Evolutionary conservation across 148 eudicot genomes (phyloP).

Genomic region (Dysphania ambrosioides): DNA sequence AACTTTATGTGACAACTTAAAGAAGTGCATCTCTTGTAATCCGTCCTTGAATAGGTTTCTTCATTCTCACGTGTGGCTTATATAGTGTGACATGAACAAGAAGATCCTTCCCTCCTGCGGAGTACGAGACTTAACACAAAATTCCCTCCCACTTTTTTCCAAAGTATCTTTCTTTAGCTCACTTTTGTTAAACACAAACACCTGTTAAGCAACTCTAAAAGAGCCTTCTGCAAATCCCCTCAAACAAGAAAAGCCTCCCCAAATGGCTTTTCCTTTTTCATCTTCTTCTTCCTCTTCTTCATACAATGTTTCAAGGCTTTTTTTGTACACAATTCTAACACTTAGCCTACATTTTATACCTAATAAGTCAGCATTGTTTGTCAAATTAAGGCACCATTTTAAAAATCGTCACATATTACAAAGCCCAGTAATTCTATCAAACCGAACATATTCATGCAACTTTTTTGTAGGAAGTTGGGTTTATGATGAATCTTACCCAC

Average conservation of each 20-base stretch:
- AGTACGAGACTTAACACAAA: constrained; percentile 2
- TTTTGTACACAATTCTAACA: constrained; percentile 9
- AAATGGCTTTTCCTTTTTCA: constrained; percentile 24
- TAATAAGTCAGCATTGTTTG: constrained; percentile 22
- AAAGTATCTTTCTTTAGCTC: constrained; percentile 9
- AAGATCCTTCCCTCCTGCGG: constrained; percentile 1
- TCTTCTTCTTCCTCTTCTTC: background rate
- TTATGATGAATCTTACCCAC: constrained; percentile 54
- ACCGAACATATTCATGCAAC: constrained; percentile 49
- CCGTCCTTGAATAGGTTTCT: no score
- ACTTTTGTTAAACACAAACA: background rate
- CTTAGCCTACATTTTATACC: background rate
- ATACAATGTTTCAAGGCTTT: background rate
- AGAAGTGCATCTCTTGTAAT: constrained; percentile 2
- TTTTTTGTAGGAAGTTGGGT: constrained; percentile 78
- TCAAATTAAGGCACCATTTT: constrained; percentile 26
- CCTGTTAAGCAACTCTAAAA: background rate
- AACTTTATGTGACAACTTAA: background rate
- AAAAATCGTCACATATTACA: constrained; percentile 23
- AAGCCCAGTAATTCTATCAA: constrained; percentile 36
- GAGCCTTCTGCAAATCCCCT: background rate
- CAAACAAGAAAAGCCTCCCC: constrained; percentile 7
- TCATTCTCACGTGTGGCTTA: background rate
- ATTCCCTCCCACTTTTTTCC: constrained; percentile 22
- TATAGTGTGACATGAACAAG: constrained; percentile 3